Base-by-base conservation (phyloP, 495 filamentous ascomycete species). In the Penicillium paradoxum region DNA sequence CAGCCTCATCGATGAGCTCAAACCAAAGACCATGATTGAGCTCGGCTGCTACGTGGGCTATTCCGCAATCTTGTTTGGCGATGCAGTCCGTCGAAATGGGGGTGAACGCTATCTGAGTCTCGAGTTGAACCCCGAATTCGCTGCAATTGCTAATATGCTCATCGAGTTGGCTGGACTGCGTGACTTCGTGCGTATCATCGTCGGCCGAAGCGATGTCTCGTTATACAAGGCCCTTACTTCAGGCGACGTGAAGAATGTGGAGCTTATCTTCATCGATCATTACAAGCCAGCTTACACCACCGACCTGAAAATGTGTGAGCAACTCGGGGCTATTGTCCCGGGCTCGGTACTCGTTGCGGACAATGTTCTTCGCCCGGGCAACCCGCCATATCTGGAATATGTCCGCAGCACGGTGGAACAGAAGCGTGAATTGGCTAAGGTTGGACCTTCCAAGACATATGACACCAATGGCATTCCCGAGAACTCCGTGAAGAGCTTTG, bases 31-130 rank as follows among this genome's bases (percentile, higher is more conserved):
- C 5, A 86, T 91, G 75, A 80, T 93, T 42, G 89, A 95, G 64
- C 78, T 92, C 4, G 89, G 89, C 36, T 85, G 86, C 42, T 95
- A 91, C 68, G 73, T 90, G 27, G 89, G 89, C 38, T 93, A 91
- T 72, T 89, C 86, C 0, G 82, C 83, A 37, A 82, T 90, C 45
- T 71, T 88, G 6, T 90, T 90, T 57, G 85, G 79, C 25, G 75
- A 80, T 11, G 80, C 84, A 3, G 64, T 88, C 3, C 75, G 76
- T 27, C 69, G 76, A 15, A 75, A 75, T 17, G 82, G 83, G 15
- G 83, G 85, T 5, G 72, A 76, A 57, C 65, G 70, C 25, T 90
- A 87, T 62, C 82, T 76, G 57, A 85, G 81, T 60, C 69, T 90
- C 0, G 88, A 91, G 55, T 65, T 79, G 55, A 84, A 83, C 57